These are phyloP conservation scores for Plasmodium chabaudi DNA, from an alignment of 169 alveolate species.

Conservation along the genomic window DNA sequence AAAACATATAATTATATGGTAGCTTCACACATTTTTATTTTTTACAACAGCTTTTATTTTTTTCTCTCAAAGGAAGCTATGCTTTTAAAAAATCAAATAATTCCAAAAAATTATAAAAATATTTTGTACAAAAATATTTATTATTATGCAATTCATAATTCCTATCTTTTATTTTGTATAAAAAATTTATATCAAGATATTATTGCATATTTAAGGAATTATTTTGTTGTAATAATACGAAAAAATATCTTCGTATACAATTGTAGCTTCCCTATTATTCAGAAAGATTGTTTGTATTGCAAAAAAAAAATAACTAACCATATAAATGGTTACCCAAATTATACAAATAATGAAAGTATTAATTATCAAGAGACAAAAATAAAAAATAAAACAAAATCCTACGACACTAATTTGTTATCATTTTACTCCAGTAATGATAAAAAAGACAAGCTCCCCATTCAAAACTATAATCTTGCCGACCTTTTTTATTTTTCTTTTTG, in stretches of 20 bases:
- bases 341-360: too few relatives aligned
- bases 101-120: background rate
- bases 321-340: background rate
- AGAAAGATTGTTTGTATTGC: background rate
- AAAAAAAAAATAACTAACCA: background rate
- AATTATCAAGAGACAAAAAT: too few relatives aligned
- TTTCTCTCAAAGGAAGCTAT: background rate
- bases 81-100: background rate
- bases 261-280: background rate
- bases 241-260: conserved; percentile 33
- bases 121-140: conserved; percentile 50
- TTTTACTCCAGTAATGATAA: too few relatives aligned
- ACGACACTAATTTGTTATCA: too few relatives aligned
- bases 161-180: conserved; percentile 20
- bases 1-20: conserved; percentile 69
- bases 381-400: too few relatives aligned
- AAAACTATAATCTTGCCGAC: too few relatives aligned
- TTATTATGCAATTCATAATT: conserved; percentile 60
- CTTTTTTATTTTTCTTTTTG: too few relatives aligned
- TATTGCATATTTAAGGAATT: conserved; percentile 1
- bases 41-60: conserved; percentile 13
- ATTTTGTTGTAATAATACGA: conserved; percentile 5
- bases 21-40: conserved; percentile 34
- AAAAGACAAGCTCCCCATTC: too few relatives aligned
- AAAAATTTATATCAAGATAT: conserved; percentile 25